A percentile compares a stretch with the other conserved stretches of the same genome.
Conservation (phyloP, 148 eudicot species). For the Spergularia marina region DNA sequence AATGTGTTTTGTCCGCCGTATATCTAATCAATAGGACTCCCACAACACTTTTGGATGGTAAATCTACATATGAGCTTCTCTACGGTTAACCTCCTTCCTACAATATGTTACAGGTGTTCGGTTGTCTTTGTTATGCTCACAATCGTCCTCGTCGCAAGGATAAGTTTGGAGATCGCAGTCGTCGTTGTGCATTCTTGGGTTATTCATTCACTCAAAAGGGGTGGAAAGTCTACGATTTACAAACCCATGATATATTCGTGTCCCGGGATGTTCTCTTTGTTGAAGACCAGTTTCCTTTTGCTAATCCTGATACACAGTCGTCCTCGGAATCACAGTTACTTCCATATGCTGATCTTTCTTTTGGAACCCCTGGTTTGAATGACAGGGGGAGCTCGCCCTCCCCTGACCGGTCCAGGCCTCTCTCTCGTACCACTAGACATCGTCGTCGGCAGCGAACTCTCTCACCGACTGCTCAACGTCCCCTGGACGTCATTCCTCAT, state of each 20-base stretch:
- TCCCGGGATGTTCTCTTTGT: background rate
- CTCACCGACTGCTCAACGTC: too few relatives aligned
- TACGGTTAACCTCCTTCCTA: background rate
- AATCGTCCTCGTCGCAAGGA: background rate
- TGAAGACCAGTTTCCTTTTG: conserved; percentile 1
- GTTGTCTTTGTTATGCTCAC: background rate
- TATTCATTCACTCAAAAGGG: background rate
- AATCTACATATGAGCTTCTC: background rate
- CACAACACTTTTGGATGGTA: background rate
- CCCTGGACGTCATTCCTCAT: too few relatives aligned
- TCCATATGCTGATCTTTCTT: background rate
- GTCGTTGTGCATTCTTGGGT: background rate
- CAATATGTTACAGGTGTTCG: background rate
- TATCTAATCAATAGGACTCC: background rate
- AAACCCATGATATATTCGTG: background rate
- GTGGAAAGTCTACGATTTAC: background rate
- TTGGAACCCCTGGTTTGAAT: background rate
- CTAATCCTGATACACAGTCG: background rate
- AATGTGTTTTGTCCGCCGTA: too few relatives aligned
- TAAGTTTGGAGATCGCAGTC: background rate
- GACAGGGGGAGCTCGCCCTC: background rate
- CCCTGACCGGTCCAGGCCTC: background rate
- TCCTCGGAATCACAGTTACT: too few relatives aligned
- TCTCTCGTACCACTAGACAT: background rate
- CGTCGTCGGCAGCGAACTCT: too few relatives aligned